These are phyloP conservation scores for Botrytis fabae DNA, from an alignment of 2,329 filamentous ascomycete species.

Conservation along the genomic window DNA sequence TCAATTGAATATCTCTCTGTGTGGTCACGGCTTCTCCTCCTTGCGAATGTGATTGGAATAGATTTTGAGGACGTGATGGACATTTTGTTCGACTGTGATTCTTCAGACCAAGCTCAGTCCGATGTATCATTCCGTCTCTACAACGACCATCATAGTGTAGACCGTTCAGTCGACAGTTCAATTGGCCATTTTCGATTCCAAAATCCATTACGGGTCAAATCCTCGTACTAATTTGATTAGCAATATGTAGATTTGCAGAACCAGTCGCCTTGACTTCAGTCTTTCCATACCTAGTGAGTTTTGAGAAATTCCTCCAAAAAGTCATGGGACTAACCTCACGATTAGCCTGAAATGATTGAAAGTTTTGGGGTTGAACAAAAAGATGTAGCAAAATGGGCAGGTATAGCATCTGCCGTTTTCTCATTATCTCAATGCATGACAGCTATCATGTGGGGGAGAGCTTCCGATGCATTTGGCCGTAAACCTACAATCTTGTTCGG, in stretches of 20 bases:
- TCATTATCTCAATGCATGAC: slow-evolving; percentile 70
- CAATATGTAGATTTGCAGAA: slow-evolving; percentile 76
- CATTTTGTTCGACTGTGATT: not conserved
- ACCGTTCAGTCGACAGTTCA: not conserved
- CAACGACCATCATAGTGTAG: not conserved
- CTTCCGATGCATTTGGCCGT: slow-evolving; percentile 76
- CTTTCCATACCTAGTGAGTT: slow-evolving; percentile 46
- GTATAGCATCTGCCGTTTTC: slow-evolving; percentile 70
- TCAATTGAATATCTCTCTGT: not conserved
- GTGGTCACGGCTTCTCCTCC: not conserved
- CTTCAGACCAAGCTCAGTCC: not conserved
- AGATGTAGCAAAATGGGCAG: slow-evolving; percentile 79
- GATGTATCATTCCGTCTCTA: not conserved
- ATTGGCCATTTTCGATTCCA: not conserved
- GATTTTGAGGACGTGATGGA: not conserved
- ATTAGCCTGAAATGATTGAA: slow-evolving; percentile 78
- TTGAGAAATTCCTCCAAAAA: not conserved
- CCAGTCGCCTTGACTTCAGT: slow-evolving; percentile 64
- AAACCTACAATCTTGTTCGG: slow-evolving; percentile 79
- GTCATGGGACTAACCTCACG: slow-evolving; percentile 40
- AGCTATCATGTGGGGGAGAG: slow-evolving; percentile 72
- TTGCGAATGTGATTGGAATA: slow-evolving; percentile 13
- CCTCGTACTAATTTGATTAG: slow-evolving; percentile 45
- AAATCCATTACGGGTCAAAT: not conserved
- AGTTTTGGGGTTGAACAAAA: slow-evolving; percentile 71